phyloP scores from a whole-genome alignment of 768 basidiomycete genomes.

The Tylopilus rubrobrunneus region DNA sequence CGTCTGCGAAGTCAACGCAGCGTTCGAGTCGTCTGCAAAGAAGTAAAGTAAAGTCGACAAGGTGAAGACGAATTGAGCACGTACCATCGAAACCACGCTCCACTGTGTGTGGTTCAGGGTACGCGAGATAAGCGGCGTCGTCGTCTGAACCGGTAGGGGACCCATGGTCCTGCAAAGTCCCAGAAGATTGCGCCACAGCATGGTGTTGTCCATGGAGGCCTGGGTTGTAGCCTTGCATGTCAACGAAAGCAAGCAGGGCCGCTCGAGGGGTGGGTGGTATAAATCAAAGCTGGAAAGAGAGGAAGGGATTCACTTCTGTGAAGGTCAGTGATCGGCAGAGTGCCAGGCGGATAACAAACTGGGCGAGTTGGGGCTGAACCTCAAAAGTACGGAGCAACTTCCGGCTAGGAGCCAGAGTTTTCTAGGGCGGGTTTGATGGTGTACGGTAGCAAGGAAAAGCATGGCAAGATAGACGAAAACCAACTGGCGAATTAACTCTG shows the following conservation, averaged over 20 bases:
- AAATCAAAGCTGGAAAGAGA: constrained; percentile 8
- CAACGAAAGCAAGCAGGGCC: constrained; percentile 8
- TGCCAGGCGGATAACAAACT: constrained; percentile 26
- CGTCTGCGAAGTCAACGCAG: constrained; percentile 67
- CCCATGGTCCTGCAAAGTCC: constrained; percentile 39
- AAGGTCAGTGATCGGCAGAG: constrained; percentile 28
- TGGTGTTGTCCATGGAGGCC: constrained; percentile 21
- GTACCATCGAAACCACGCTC: constrained; percentile 48
- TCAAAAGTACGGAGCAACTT: constrained; percentile 14
- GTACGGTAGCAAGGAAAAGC: constrained; percentile 29
- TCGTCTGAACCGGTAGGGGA: constrained; percentile 60
- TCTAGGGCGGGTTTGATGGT: constrained; percentile 27
- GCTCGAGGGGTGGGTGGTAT: not conserved
- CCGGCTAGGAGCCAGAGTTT: constrained; percentile 19
- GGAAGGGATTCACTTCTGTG: constrained; percentile 9
- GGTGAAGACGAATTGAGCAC: constrained; percentile 8
- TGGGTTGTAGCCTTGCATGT: constrained; percentile 30
- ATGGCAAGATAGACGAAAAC: constrained; percentile 30
- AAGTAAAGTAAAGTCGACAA: constrained; percentile 13
- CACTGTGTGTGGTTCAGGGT: constrained; percentile 36
- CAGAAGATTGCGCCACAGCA: constrained; percentile 26
- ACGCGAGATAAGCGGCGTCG: constrained; percentile 32
- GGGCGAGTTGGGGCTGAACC: constrained; percentile 17
- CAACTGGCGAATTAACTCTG: constrained; percentile 30
- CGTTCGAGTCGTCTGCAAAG: constrained; percentile 36